Base-by-base conservation (phyloP, 2,329 filamentous ascomycete species). In the Hyphodiscus sp. region DNA sequence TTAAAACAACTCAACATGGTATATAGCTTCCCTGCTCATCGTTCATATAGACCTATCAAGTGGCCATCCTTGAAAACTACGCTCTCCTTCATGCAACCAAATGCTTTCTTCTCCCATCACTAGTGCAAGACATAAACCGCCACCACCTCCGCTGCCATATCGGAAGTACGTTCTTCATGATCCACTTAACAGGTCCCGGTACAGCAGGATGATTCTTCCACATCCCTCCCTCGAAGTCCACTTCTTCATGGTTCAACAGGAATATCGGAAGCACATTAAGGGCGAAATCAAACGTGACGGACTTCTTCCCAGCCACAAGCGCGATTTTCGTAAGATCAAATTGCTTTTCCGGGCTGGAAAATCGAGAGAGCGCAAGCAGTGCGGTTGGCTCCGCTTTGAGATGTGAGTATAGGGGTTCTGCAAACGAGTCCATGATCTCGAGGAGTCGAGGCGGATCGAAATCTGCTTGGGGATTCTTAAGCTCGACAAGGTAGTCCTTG, bases 371-470 rank as follows among this genome's bases (percentile, higher is more conserved):
- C 2, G 46, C 52, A 8, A 59, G 41, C 6, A 62, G 47, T 1
- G 53, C 30, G 33, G 49, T 44, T 4, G 52, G 57, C 26, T 63
- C 61, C 15, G 55, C 53, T 18, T 38, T 48, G 0, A 62, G 47
- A 41, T 63, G 61, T 2, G 11, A 49, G 20, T 56, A 51, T 1
- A 62, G 45, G 5, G 55, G 48, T 10, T 51, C 38, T 0, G 55
- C 51, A 49, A 63, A 62, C 0, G 57, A 53, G 29, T 60, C 55
- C 54, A 63, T 63, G 45, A 60, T 60, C n/a, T 45, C 44, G 11
- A 59, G 33, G 3, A 63, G 50, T 3, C 51, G 23, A 5, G 18
- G 19, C 16, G 41, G 11, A 2, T 45, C 23, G 43, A 62, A 60
- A 1, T 46, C 46, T 23, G n/a, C 6, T 3, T 8, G 20, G 1